A percentile compares a stretch with the other conserved stretches of the same genome.
Conservation (phyloP, 202 grass and related monocot species). For the Panicum virgatum region DNA sequence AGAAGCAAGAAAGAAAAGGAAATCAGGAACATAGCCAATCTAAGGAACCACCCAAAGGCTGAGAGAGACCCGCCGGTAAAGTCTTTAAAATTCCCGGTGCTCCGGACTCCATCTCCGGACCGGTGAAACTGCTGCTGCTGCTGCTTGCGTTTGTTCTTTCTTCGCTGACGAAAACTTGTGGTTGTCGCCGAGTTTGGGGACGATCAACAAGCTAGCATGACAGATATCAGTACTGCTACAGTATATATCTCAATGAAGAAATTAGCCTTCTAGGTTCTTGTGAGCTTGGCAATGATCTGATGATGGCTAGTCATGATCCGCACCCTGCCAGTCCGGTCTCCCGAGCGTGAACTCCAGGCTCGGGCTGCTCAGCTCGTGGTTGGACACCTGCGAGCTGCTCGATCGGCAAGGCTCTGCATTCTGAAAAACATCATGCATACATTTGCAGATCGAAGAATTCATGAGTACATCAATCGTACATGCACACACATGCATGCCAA, state of each 20-base stretch:
- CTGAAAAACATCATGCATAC: slow-evolving; percentile 33
- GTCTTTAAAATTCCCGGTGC: not conserved
- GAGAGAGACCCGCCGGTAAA: slow-evolving; percentile 8
- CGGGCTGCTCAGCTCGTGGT: slow-evolving; percentile 75
- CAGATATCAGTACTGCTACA: slow-evolving; percentile 33
- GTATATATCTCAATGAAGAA: slow-evolving; percentile 35
- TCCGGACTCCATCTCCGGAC: not conserved
- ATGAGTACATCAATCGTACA: not conserved
- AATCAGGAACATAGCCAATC: slow-evolving; percentile 37
- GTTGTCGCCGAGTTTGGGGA: not conserved
- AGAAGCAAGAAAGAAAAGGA: slow-evolving; percentile 39
- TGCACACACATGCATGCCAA: too few relatives aligned
- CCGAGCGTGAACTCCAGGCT: slow-evolving; percentile 98
- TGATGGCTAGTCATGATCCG: slow-evolving; percentile 53
- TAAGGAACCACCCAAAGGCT: slow-evolving; percentile 34
- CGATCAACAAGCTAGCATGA: slow-evolving; percentile 15
- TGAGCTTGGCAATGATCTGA: not conserved
- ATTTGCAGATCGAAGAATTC: not conserved
- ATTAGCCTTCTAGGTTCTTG: slow-evolving; percentile 23
- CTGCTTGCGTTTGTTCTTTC: slow-evolving; percentile 13
- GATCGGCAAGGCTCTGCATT: slow-evolving; percentile 76
- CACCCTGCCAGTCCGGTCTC: slow-evolving; percentile 76
- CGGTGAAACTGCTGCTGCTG: not conserved
- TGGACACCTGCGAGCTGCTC: slow-evolving; percentile 66
- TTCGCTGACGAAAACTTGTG: slow-evolving; percentile 12